These are phyloP conservation scores for Nicotiana attenuata DNA, from an alignment of 257 asterid species.

Conservation along the genomic window DNA sequence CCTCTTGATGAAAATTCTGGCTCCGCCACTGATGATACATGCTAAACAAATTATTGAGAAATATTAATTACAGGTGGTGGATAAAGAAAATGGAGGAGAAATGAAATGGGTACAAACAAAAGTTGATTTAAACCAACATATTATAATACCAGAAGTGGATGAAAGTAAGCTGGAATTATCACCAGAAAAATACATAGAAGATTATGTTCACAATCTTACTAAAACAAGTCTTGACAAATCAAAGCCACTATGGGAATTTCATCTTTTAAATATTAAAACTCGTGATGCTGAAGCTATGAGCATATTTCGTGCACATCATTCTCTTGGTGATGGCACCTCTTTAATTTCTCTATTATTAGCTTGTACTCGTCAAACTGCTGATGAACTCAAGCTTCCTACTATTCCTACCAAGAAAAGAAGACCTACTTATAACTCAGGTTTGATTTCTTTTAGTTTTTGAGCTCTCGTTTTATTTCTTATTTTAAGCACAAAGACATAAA, in stretches of 20 bases:
- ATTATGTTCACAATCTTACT: slow-evolving; percentile 27
- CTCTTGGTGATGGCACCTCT: slow-evolving; percentile 32
- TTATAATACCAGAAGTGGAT: slow-evolving; percentile 8
- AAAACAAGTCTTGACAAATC: slow-evolving; percentile 24
- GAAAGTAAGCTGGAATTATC: neutral
- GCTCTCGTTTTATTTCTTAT: neutral
- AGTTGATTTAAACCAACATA: slow-evolving; percentile 26
- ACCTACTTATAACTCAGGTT: neutral
- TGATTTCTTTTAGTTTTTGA: no score
- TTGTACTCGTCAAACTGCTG: slow-evolving; percentile 26
- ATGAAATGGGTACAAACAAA: slow-evolving; percentile 29
- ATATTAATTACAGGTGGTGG: slow-evolving; percentile 14
- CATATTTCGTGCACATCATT: slow-evolving; percentile 28
- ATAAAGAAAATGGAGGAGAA: slow-evolving; percentile 12
- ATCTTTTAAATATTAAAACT: slow-evolving; percentile 21
- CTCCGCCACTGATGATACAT: no score
- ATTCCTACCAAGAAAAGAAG: slow-evolving; percentile 12
- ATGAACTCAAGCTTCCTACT: slow-evolving; percentile 16
- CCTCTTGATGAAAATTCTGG: no score
- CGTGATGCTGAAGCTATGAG: slow-evolving; percentile 12
- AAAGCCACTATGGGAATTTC: slow-evolving; percentile 35
- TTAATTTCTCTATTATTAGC: slow-evolving; percentile 28
- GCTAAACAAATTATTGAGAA: neutral
- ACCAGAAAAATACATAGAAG: slow-evolving; percentile 22
- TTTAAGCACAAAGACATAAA: no score